These are phyloP conservation scores for Hypoxylon sp. DNA, from an alignment of 2,329 filamentous ascomycete genomes.

Conservation along the genomic window DNA sequence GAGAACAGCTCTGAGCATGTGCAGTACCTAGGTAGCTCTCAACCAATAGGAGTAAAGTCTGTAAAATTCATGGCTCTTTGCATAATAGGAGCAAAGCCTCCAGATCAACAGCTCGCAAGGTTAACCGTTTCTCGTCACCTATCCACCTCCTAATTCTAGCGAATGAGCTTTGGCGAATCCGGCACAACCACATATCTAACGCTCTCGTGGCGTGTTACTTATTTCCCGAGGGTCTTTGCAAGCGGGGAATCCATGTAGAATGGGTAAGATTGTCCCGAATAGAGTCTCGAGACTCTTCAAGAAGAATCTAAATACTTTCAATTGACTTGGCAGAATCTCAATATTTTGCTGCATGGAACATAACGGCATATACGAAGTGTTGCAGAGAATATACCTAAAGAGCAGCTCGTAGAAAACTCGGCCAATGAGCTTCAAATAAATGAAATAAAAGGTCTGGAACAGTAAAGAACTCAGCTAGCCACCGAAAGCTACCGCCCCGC, in stretches of 20 bases:
- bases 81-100: slow-evolving; percentile 4
- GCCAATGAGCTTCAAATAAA: not conserved
- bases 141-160: slow-evolving; percentile 17
- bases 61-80: slow-evolving; percentile 9
- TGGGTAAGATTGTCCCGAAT: not conserved
- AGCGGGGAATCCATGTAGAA: slow-evolving; percentile 35
- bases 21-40: slow-evolving; percentile 6
- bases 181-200: slow-evolving; percentile 33
- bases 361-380: not conserved
- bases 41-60: slow-evolving; percentile 29
- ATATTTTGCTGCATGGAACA: not conserved
- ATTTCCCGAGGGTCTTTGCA: slow-evolving; percentile 27
- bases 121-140: slow-evolving; percentile 20
- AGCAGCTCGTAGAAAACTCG: not conserved
- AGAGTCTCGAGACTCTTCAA: not conserved
- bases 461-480: slow-evolving; percentile 18
- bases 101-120: slow-evolving; percentile 19
- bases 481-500: slow-evolving; percentile 19
- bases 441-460: slow-evolving; percentile 6
- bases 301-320: not conserved
- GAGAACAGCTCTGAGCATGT: slow-evolving; percentile 21
- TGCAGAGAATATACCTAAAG: not conserved
- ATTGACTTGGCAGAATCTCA: not conserved
- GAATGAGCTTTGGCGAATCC: slow-evolving; percentile 33
- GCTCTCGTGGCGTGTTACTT: slow-evolving; percentile 30